phyloP scores from a whole-genome alignment of 2,329 filamentous ascomycete genomes.

The Albophoma yamanashiensis region DNA sequence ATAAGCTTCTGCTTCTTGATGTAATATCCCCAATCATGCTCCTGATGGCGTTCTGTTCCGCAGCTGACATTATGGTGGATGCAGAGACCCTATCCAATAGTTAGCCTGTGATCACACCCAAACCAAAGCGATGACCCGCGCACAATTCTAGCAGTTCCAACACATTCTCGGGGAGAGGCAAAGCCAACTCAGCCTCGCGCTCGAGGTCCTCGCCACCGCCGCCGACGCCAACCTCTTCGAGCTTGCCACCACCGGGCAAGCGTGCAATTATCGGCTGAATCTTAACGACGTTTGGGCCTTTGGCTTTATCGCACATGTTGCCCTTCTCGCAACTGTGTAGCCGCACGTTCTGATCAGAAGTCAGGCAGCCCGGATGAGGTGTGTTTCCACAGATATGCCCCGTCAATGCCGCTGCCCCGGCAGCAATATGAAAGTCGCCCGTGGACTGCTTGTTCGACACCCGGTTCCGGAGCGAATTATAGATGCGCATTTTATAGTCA shows the following conservation, averaged over 20 bases:
- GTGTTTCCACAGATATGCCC: conserved; percentile 70
- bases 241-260: conserved; percentile 44
- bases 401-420: conserved; percentile 56
- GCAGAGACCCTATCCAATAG: conserved; percentile 8
- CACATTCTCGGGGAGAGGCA: conserved; percentile 42
- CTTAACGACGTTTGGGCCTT: conserved; percentile 48
- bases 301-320: conserved; percentile 42
- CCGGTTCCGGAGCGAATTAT: conserved; percentile 47
- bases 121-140: background rate
- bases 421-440: conserved; percentile 30
- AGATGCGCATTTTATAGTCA: conserved; percentile 66
- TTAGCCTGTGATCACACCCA: background rate
- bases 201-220: conserved; percentile 70
- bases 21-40: conserved; percentile 6
- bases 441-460: conserved; percentile 27
- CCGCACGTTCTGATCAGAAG: conserved; percentile 46
- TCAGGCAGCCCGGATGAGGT: conserved; percentile 60
- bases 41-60: conserved; percentile 4
- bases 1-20: conserved; percentile 13
- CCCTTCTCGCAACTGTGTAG: conserved; percentile 83
- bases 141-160: conserved; percentile 32
- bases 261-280: conserved; percentile 72
- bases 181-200: conserved; percentile 54
- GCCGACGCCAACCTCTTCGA: conserved; percentile 66
- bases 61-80: conserved; percentile 3